Conservation (phyloP, 371 early-diverging fungal species). For the Mucor velutinosus region DNA sequence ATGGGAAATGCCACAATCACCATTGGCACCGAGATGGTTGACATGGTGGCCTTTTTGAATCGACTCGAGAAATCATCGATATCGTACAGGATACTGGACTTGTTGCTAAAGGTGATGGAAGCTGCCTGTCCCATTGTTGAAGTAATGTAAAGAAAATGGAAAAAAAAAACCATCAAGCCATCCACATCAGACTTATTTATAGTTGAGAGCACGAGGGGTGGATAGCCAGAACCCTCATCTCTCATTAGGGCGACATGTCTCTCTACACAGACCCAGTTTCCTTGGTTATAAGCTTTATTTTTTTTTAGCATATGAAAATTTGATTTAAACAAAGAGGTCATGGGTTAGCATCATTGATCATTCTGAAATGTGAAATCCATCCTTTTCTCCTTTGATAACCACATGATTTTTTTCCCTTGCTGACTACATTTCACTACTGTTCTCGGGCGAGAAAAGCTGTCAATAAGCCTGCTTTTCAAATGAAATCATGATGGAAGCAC, state of each 20-base stretch:
- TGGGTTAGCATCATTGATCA: background rate
- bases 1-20: constrained; percentile 53
- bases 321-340: background rate
- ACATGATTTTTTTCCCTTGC: background rate
- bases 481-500: background rate
- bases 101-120: constrained; percentile 27
- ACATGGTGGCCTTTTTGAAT: constrained; percentile 42
- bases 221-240: background rate
- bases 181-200: background rate
- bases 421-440: background rate
- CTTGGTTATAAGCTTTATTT: background rate
- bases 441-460: background rate
- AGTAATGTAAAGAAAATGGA: background rate
- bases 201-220: background rate
- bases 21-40: constrained; percentile 48
- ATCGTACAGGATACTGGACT: constrained; percentile 23
- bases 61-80: constrained; percentile 32
- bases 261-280: background rate
- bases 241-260: background rate
- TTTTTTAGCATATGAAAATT: constrained; percentile 7
- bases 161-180: background rate
- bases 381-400: background rate
- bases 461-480: background rate
- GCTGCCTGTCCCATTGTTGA: constrained; percentile 32
- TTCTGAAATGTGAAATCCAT: background rate